Evolutionary conservation across 2,329 filamentous ascomycete genomes (phyloP).

Genomic region (Escovopsis sp.): DNA sequence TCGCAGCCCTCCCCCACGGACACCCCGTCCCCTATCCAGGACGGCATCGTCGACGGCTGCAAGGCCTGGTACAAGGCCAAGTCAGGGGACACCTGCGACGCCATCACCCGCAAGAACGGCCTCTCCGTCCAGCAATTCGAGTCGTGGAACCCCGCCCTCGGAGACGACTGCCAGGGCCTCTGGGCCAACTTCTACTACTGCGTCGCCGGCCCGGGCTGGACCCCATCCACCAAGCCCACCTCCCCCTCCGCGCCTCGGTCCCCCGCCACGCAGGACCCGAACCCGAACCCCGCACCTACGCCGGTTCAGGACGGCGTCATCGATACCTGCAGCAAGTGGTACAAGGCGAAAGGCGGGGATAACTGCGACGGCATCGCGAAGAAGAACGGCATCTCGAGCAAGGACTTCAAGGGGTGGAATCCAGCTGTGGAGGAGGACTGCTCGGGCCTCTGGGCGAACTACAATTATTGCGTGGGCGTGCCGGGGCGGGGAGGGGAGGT

Average conservation of each 20-base stretch:
- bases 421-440: conserved; percentile 6
- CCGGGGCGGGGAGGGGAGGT: not conserved
- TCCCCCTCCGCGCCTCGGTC: not conserved
- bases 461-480: conserved; percentile 6
- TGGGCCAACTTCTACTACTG: conserved; percentile 6
- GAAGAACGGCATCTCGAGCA: conserved; percentile 9
- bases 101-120: conserved; percentile 7
- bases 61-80: conserved; percentile 6
- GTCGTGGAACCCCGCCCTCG: conserved; percentile 17
- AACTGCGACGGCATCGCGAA: conserved; percentile 12
- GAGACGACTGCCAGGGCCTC: conserved; percentile 12
- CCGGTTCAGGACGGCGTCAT: conserved; percentile 15
- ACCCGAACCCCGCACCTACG: conserved; percentile 13
- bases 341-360: conserved; percentile 10
- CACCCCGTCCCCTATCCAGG: conserved; percentile 5
- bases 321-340: conserved; percentile 15
- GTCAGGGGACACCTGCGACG: conserved; percentile 8
- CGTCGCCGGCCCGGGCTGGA: not conserved
- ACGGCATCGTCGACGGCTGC: conserved; percentile 4
- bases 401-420: conserved; percentile 12
- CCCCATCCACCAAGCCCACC: not conserved
- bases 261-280: conserved; percentile 7
- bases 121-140: conserved; percentile 11
- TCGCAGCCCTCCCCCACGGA: no score
- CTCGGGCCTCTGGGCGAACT: conserved; percentile 4